A percentile compares a stretch with the other conserved stretches of the same genome.
phyloP scores from a whole-genome alignment of 352 stramenopile genomes.

The Phytophthora sansomeana region DNA sequence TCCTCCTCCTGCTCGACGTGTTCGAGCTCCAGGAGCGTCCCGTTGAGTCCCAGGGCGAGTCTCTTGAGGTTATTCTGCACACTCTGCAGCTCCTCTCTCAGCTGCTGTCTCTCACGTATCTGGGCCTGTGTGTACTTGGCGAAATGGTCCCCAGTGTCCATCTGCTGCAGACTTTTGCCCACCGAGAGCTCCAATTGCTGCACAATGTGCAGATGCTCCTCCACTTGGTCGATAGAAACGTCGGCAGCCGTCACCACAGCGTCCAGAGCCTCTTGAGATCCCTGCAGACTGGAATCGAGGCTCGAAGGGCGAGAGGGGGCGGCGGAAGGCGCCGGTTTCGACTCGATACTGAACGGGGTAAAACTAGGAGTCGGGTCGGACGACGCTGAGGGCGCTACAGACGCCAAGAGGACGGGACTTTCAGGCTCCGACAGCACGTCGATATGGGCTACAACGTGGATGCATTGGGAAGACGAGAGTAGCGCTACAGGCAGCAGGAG shows the following conservation, averaged over 20 bases:
- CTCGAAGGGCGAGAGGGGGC: conserved; percentile 12
- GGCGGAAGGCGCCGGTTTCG: conserved; percentile 13
- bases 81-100: conserved; percentile 54
- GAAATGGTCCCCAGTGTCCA: conserved; percentile 39
- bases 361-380: not conserved
- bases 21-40: conserved; percentile 79
- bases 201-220: conserved; percentile 79
- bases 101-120: conserved; percentile 31
- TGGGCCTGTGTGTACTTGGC: conserved; percentile 38
- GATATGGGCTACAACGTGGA: conserved; percentile 29
- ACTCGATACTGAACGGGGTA: not conserved
- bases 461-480: not conserved
- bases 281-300: conserved; percentile 22
- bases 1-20: conserved; percentile 86
- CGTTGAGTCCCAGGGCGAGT: conserved; percentile 74
- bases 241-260: conserved; percentile 46
- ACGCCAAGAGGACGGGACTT: not conserved
- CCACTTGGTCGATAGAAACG: conserved; percentile 80
- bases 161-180: conserved; percentile 67
- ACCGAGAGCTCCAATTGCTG: conserved; percentile 76
- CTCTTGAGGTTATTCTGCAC: conserved; percentile 71
- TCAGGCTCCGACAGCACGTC: conserved; percentile 29
- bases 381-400: conserved; percentile 17
- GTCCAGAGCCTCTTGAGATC: conserved; percentile 18
- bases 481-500: conserved; percentile 20